Percentiles rank a stretch among this genome's conserved stretches.
Evolutionary conservation across 176 grass and related monocot species (phyloP).

Genomic region (Panicum miliaceum): DNA sequence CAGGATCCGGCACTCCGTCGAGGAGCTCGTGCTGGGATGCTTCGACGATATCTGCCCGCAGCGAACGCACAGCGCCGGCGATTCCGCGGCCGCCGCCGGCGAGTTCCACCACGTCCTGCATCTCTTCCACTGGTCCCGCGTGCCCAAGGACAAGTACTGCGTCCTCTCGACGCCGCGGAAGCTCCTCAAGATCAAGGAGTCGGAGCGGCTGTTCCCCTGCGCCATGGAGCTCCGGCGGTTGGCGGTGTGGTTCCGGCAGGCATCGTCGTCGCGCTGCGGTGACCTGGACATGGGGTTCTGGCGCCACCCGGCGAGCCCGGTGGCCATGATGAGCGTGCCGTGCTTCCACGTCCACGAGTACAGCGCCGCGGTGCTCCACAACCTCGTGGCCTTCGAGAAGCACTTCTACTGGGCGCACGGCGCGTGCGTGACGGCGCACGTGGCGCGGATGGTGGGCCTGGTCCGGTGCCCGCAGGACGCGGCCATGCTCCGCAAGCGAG

Average conservation of each 20-base stretch:
- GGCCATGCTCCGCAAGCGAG: constrained; percentile 47
- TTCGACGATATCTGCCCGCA: constrained; percentile 54
- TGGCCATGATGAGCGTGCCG: constrained; percentile 52
- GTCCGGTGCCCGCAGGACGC: constrained; percentile 40
- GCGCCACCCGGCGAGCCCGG: constrained; percentile 20
- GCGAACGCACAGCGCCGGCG: not conserved
- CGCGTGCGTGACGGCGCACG: constrained; percentile 40
- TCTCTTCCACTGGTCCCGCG: constrained; percentile 60
- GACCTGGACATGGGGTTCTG: constrained; percentile 53
- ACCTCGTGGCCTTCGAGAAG: constrained; percentile 57
- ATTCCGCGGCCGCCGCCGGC: not conserved
- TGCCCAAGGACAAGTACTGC: constrained; percentile 39
- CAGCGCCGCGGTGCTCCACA: constrained; percentile 45
- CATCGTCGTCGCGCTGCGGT: not conserved
- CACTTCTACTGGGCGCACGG: constrained; percentile 43
- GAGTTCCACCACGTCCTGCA: constrained; percentile 55
- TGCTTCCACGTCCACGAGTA: constrained; percentile 46
- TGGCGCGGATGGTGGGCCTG: constrained; percentile 49
- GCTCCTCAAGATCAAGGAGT: constrained; percentile 44
- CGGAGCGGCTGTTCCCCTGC: constrained; percentile 49
- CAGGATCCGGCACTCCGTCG: constrained; percentile 26
- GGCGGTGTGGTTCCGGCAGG: constrained; percentile 46
- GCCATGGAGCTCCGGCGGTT: constrained; percentile 40
- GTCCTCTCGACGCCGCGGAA: constrained; percentile 41
- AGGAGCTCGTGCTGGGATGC: constrained; percentile 49